phyloP scores from a whole-genome alignment of 2,329 filamentous ascomycete genomes.

The Alternaria longipes region DNA sequence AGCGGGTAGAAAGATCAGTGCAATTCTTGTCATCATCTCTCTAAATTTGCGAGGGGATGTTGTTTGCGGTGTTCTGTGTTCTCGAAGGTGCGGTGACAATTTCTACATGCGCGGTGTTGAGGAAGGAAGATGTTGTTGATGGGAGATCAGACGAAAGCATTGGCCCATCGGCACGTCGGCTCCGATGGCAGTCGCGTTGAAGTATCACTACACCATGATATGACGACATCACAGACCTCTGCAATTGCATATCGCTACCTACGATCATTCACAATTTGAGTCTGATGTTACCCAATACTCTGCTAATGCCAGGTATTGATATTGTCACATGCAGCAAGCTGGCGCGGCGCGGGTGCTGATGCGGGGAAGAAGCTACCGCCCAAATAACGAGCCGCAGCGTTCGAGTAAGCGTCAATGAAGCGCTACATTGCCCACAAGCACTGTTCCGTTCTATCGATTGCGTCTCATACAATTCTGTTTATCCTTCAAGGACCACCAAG shows the following conservation, averaged over 20 bases:
- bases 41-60: background rate
- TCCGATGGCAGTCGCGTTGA: background rate
- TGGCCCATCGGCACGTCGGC: background rate
- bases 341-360: slow-evolving; percentile 1
- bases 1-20: no score
- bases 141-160: background rate
- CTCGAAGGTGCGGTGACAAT: background rate
- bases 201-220: background rate
- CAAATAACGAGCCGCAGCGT: slow-evolving; percentile 3
- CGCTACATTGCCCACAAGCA: background rate
- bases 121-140: background rate
- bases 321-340: background rate
- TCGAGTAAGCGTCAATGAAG: slow-evolving; percentile 2
- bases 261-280: background rate
- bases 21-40: background rate
- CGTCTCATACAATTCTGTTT: background rate
- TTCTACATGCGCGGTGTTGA: background rate
- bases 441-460: background rate
- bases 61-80: background rate
- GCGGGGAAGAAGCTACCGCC: slow-evolving; percentile 11
- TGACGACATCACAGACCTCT: background rate
- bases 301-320: background rate
- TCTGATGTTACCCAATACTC: background rate
- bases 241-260: background rate
- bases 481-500: slow-evolving; percentile 13